phyloP scores from a whole-genome alignment of 2,329 filamentous ascomycete species.

The Aureobasidium sp. region DNA sequence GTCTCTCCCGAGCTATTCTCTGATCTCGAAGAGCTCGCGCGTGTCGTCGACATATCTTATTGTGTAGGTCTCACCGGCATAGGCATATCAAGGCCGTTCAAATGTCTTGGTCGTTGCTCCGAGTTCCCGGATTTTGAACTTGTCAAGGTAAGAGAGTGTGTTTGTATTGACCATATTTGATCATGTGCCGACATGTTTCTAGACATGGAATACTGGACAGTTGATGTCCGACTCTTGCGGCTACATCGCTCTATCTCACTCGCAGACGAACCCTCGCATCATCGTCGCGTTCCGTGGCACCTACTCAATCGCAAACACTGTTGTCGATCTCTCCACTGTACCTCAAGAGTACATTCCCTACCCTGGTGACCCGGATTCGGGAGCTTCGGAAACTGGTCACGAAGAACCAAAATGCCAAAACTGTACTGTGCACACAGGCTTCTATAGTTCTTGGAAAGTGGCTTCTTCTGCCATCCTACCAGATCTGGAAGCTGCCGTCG shows the following conservation, averaged over 20 bases:
- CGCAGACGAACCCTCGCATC: conserved; percentile 52
- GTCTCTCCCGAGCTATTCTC: conserved; percentile 62
- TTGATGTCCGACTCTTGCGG: conserved; percentile 86
- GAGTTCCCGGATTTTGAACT: conserved; percentile 78
- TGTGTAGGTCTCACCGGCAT: conserved; percentile 81
- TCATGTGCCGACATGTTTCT: conserved; percentile 11
- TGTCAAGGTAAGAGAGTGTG: conserved; percentile 42
- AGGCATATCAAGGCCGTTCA: conserved; percentile 75
- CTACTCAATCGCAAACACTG: conserved; percentile 85
- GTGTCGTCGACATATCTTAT: conserved; percentile 88
- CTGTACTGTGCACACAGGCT: conserved; percentile 89
- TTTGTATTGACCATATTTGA: neutral
- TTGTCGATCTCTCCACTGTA: conserved; percentile 80
- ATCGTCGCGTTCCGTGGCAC: conserved; percentile 89
- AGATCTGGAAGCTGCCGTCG: conserved; percentile 50
- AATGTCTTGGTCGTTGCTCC: conserved; percentile 72
- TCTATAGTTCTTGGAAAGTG: conserved; percentile 74
- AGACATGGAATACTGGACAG: conserved; percentile 83
- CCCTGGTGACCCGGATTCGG: conserved; percentile 44
- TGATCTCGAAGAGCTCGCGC: conserved; percentile 81
- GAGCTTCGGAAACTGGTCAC: neutral
- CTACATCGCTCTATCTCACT: conserved; percentile 82
- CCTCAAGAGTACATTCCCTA: conserved; percentile 91
- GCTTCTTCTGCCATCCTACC: conserved; percentile 63
- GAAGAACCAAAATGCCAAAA: conserved; percentile 53